Percentiles rank a stretch among this genome's conserved stretches.
These are phyloP conservation scores for Pythium brachiatum DNA, from an alignment of 352 stramenopile genomes.

Conservation along the genomic window DNA sequence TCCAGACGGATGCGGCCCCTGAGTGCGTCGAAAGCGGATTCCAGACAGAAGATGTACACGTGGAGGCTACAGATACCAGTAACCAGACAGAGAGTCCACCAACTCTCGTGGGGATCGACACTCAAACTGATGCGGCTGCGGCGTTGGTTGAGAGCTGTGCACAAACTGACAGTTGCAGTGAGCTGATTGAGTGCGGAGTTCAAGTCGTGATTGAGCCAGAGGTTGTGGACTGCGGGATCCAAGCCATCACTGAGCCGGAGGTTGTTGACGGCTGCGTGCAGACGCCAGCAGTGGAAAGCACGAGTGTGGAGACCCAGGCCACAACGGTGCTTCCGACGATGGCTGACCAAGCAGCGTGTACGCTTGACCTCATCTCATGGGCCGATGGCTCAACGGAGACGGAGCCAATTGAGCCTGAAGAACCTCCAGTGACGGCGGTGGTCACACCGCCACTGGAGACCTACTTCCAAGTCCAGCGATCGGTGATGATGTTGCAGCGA, in stretches of 20 bases:
- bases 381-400: not conserved
- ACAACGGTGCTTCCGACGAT: not conserved
- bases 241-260: not conserved
- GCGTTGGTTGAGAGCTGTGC: not conserved
- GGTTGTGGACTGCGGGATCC: not conserved
- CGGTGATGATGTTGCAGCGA: constrained; percentile 10
- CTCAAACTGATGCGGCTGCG: not conserved
- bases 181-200: constrained; percentile 4
- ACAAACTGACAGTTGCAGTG: not conserved
- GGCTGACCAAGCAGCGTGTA: not conserved
- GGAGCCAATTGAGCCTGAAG: not conserved
- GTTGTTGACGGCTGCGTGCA: not conserved
- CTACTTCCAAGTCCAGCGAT: constrained; percentile 20
- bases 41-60: constrained; percentile 2
- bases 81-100: constrained; percentile 3
- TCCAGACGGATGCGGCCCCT: not conserved
- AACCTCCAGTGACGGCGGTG: not conserved
- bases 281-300: not conserved
- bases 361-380: not conserved
- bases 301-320: not conserved
- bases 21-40: not conserved
- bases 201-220: not conserved
- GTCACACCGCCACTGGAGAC: constrained; percentile 8
- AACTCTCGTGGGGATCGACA: not conserved
- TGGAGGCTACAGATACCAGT: not conserved